Evolutionary conservation across 306 rosid genomes (phyloP), one percentile per base, ranked within the genome.

Genomic region (Castanospermum australe): DNA sequence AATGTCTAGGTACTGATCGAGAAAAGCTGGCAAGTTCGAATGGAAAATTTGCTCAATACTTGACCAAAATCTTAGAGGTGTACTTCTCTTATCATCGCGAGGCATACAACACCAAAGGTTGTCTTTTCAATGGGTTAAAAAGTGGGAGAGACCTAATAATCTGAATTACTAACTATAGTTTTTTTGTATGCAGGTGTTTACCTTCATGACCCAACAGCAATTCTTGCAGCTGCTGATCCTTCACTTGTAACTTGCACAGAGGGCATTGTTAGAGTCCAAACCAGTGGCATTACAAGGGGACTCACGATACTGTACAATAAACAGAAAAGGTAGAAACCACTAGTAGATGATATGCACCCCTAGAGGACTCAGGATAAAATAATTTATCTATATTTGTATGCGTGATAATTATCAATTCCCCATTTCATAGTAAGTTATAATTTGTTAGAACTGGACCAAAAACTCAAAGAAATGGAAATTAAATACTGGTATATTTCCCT

Each of bases 231-330:
- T 32, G 70, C 86, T 63, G 70, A 91, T 86, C 96, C 98, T 69
- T 87, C 89, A 59, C 95, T 92, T 47, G 47, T 95, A 74, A 95
- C 97, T 18, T 91, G 87, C 86, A 67, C 78, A 9, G 97, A 92
- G 76, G 99, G 98, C 25, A 73, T 59, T 63, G 99, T 95, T 71
- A 90, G 99, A 88, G 99, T 95, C 64, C 99, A 95, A 88, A 90
- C 92, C 22, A 79, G 68, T 73, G 99, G 99, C 80, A 91, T 95
- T 84, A 87, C 96, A 82, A 85, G 93, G 85, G 99, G 99, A 50
- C 87, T 95, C 48, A 92, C 98, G 42, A 39, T 90, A 71, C 75
- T 95, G 67, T 78, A 90, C 76, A 88, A 88, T 83, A 87, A 91
- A 77, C 91, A 91, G 79, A 95, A 95, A 84, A 91, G 89, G 97